Evolutionary conservation across 768 basidiomycete genomes (phyloP).

Genomic region (Obba rivulosa): DNA sequence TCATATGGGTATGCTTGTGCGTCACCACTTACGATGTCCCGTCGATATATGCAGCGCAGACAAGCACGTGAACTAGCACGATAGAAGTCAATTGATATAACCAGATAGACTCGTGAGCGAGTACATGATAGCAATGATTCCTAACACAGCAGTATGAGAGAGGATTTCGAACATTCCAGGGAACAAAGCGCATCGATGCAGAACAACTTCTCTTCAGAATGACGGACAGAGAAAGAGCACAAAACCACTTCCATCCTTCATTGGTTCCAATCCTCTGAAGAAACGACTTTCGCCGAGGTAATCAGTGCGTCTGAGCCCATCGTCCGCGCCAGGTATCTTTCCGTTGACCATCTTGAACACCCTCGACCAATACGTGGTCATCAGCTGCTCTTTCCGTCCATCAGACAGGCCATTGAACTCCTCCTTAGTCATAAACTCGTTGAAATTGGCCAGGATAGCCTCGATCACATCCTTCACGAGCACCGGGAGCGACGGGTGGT

Average conservation of each 20-base stretch:
- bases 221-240: conserved; percentile 25
- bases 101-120: background rate
- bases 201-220: background rate
- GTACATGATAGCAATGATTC: background rate
- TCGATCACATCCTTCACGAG: conserved; percentile 46
- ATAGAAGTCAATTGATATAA: background rate
- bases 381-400: conserved; percentile 11
- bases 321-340: conserved; percentile 17
- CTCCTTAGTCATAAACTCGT: conserved; percentile 17
- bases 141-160: background rate
- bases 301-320: conserved; percentile 36
- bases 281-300: conserved; percentile 42
- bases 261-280: conserved; percentile 51
- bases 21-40: too few species aligned
- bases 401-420: conserved; percentile 23
- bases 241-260: conserved; percentile 39
- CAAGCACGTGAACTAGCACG: background rate
- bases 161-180: too few species aligned
- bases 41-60: too few species aligned
- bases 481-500: conserved; percentile 19
- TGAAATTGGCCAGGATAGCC: conserved; percentile 41
- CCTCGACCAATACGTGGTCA: conserved; percentile 14
- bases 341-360: conserved; percentile 17
- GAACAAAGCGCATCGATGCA: too few species aligned
- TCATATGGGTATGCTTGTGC: too few species aligned